phyloP scores from a whole-genome alignment of 805 yeast species.

The Myxozyma mucilagina region DNA sequence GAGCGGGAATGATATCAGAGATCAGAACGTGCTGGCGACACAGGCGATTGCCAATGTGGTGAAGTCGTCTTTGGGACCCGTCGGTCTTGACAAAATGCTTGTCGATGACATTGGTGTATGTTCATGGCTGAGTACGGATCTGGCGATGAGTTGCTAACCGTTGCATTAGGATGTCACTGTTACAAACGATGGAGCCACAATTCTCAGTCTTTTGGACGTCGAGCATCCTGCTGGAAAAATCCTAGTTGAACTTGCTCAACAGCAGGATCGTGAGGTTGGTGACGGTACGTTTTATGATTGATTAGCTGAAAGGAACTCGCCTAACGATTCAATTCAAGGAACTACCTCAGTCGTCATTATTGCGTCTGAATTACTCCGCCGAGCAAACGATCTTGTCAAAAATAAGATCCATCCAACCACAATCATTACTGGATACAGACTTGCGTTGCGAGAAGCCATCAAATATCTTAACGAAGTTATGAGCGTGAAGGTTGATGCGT shows the following conservation, averaged over 20 bases:
- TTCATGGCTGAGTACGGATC: not conserved
- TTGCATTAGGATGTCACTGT: slow-evolving; percentile 75
- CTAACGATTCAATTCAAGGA: not conserved
- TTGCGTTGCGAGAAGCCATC: slow-evolving; percentile 88
- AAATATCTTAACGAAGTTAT: slow-evolving; percentile 82
- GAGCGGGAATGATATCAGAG: slow-evolving; percentile 94
- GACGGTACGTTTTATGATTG: slow-evolving; percentile 56
- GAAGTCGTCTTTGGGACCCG: slow-evolving; percentile 95
- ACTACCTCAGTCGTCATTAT: slow-evolving; percentile 96
- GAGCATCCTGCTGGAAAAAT: slow-evolving; percentile 99
- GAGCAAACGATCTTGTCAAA: slow-evolving; percentile 91
- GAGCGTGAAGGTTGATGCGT: slow-evolving; percentile 71
- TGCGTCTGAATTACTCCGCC: slow-evolving; percentile 85
- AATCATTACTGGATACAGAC: slow-evolving; percentile 91
- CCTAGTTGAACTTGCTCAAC: slow-evolving; percentile 94
- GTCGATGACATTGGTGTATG: slow-evolving; percentile 90
- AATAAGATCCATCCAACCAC: slow-evolving; percentile 97
- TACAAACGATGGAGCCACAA: slow-evolving; percentile 98
- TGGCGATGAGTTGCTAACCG: not conserved
- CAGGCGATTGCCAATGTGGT: slow-evolving; percentile 80
- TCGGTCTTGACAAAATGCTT: slow-evolving; percentile 96
- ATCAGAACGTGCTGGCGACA: slow-evolving; percentile 92
- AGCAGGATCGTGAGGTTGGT: slow-evolving; percentile 98
- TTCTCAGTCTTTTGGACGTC: slow-evolving; percentile 83
- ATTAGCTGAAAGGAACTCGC: not conserved